A percentile compares a stretch with the other conserved stretches of the same genome.
phyloP scores from a whole-genome alignment of 2,329 filamentous ascomycete genomes.

The Falciphora oryzae region DNA sequence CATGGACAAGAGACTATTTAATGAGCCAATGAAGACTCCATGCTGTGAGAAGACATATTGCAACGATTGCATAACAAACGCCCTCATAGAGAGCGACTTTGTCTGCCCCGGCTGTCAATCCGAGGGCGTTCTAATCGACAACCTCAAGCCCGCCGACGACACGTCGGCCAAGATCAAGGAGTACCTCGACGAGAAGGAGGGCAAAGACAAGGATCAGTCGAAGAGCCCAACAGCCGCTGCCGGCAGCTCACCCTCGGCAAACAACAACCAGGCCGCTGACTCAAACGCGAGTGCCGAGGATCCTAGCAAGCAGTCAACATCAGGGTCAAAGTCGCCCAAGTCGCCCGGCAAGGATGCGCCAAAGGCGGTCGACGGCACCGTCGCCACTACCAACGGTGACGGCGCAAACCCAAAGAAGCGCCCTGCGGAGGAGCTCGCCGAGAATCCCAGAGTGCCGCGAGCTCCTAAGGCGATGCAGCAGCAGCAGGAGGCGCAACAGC shows the following conservation, averaged over 20 bases:
- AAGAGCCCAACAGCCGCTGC: conserved; percentile 32
- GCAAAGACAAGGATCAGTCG: conserved; percentile 32
- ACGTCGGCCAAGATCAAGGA: conserved; percentile 70
- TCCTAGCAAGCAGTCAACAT: neutral
- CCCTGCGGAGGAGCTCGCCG: conserved; percentile 65
- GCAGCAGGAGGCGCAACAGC: conserved; percentile 37
- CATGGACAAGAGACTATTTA: conserved; percentile 96
- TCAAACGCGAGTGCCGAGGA: neutral
- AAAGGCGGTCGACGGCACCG: conserved; percentile 11
- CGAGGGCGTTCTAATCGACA: conserved; percentile 88
- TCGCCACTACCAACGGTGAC: neutral
- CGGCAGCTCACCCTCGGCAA: conserved; percentile 24
- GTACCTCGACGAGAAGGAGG: conserved; percentile 56
- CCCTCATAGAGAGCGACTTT: conserved; percentile 97
- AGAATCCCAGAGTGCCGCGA: conserved; percentile 60
- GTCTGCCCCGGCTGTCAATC: conserved; percentile 87
- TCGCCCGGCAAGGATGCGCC: conserved; percentile 21
- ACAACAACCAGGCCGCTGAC: neutral
- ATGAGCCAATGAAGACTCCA: conserved; percentile 98
- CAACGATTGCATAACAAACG: conserved; percentile 99
- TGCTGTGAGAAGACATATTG: conserved; percentile 99
- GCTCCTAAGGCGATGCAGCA: conserved; percentile 60
- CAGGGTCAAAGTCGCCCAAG: conserved; percentile 18
- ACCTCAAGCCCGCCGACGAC: conserved; percentile 78
- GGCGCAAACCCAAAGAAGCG: conserved; percentile 60